Base-by-base conservation (phyloP, 2,329 filamentous ascomycete genomes). In the Rhinocladiella mackenziei region DNA sequence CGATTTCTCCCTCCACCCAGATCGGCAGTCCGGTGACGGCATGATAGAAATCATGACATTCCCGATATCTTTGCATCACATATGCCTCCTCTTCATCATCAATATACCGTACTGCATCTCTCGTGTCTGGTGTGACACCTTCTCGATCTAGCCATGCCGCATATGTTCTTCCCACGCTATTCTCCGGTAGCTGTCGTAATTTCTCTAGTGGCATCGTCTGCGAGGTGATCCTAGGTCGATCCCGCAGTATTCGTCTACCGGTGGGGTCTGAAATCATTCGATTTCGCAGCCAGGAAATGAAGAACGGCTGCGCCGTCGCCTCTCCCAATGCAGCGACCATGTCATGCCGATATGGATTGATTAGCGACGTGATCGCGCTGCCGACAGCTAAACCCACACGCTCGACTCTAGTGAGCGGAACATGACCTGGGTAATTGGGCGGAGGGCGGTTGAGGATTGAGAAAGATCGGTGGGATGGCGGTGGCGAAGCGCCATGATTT, bases 11-110 rank as follows among this genome's bases (percentile, higher is more conserved):
- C 71, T 98, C 92, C n/a, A 89, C 78, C 52, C 95, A 84, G 30
- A 94, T 80, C 0, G 92, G 92, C 35, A 98, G 69, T 0, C 91
- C 91, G 0, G 89, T 95, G 39, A 98, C 73, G 0, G 92, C 91
- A 65, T 98, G 92, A 70, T 94, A 96, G 67, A 98, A 96, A 65
- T 98, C 92, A 65, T 98, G 92, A 56, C 86, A 94, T 68, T 98
- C 92, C 51, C 92, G 82, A 67, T 98, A 98, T 41, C 92, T 81
- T 72, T 97, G 92, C 86, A 98, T 94, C 13, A 97, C 92, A 70
- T 97, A 98, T 25, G 92, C 92, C 64, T 89, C 94, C 68, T 98
- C 92, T 57, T 85, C 83, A 62, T 97, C 83, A 65, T 97, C 89
- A 51, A 98, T 89, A 69, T 94, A 97, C 39, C 86, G 80, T 29